Conservation (phyloP, 225 moss, liverwort and hornwort genomes). For the Anthoceros angustus region DNA sequence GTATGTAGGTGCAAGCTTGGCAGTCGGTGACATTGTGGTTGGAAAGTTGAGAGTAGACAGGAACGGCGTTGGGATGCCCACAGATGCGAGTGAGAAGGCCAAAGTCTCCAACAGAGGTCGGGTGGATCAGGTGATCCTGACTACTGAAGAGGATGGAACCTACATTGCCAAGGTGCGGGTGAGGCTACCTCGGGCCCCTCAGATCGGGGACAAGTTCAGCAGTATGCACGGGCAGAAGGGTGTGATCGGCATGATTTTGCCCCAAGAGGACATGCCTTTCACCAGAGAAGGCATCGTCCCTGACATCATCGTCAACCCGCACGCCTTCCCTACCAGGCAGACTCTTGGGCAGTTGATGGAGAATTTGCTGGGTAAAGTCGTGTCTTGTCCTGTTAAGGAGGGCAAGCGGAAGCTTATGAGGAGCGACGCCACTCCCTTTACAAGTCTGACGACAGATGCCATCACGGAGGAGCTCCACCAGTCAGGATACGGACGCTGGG, state of each 20-base stretch:
- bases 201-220: constrained; percentile 75
- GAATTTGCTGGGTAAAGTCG: constrained; percentile 48
- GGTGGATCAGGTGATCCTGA: constrained; percentile 58
- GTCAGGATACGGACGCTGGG: constrained; percentile 57
- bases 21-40: constrained; percentile 45
- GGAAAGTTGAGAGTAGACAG: constrained; percentile 39
- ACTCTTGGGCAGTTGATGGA: constrained; percentile 77
- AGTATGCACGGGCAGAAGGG: constrained; percentile 95
- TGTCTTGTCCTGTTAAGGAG: constrained; percentile 31
- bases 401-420: constrained; percentile 5
- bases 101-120: constrained; percentile 54
- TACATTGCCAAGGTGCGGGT: constrained; percentile 62
- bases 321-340: constrained; percentile 69
- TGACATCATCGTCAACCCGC: constrained; percentile 75
- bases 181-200: constrained; percentile 41
- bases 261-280: constrained; percentile 74
- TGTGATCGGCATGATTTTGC: constrained; percentile 60
- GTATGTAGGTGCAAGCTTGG: constrained; percentile 33
- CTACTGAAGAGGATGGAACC: constrained; percentile 52
- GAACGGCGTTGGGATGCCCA: constrained; percentile 7
- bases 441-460: constrained; percentile 26
- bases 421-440: constrained; percentile 55
- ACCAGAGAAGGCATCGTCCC: constrained; percentile 77
- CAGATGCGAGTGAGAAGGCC: constrained; percentile 46
- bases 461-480: constrained; percentile 44